Evolutionary conservation across 2,329 filamentous ascomycete genomes (phyloP).

Genomic region (Sphaerulina vaccinii): DNA sequence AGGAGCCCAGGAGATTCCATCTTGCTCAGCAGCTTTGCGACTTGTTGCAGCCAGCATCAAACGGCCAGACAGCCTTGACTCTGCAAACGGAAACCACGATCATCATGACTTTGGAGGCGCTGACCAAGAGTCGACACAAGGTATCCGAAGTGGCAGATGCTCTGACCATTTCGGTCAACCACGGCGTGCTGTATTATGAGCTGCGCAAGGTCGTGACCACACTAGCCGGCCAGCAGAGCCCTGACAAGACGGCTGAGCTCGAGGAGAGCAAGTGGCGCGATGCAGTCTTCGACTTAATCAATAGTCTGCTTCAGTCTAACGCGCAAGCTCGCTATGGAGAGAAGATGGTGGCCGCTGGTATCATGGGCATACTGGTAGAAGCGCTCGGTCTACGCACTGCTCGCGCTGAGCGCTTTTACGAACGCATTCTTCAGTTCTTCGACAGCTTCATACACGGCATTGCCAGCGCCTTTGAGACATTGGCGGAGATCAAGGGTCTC

Average conservation of each 20-base stretch:
- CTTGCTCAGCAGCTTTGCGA: slow-evolving; percentile 90
- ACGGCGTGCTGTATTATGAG: slow-evolving; percentile 90
- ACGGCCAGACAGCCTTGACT: slow-evolving; percentile 67
- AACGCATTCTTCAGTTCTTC: slow-evolving; percentile 80
- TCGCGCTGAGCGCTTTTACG: slow-evolving; percentile 79
- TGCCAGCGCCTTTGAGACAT: slow-evolving; percentile 76
- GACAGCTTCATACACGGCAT: slow-evolving; percentile 81
- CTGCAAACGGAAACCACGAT: slow-evolving; percentile 78
- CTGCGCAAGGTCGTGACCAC: slow-evolving; percentile 86
- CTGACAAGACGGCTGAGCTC: slow-evolving; percentile 57
- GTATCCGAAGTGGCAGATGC: slow-evolving; percentile 80
- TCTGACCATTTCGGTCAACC: slow-evolving; percentile 93
- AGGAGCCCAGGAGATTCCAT: slow-evolving; percentile 85
- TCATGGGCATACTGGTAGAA: slow-evolving; percentile 87
- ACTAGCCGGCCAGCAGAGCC: slow-evolving; percentile 61
- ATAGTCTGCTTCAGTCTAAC: slow-evolving; percentile 66
- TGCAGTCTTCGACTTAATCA: slow-evolving; percentile 81
- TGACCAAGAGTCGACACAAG: slow-evolving; percentile 75
- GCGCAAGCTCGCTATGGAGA: slow-evolving; percentile 62
- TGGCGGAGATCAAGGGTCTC: slow-evolving; percentile 79
- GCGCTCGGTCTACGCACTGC: slow-evolving; percentile 78
- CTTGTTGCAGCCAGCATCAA: slow-evolving; percentile 77
- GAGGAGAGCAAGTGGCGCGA: slow-evolving; percentile 85
- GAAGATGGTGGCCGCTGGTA: slow-evolving; percentile 81
- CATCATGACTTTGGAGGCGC: slow-evolving; percentile 77